Base-by-base conservation (phyloP, 306 rosid genomes). In the Pyrus betulifolia region DNA sequence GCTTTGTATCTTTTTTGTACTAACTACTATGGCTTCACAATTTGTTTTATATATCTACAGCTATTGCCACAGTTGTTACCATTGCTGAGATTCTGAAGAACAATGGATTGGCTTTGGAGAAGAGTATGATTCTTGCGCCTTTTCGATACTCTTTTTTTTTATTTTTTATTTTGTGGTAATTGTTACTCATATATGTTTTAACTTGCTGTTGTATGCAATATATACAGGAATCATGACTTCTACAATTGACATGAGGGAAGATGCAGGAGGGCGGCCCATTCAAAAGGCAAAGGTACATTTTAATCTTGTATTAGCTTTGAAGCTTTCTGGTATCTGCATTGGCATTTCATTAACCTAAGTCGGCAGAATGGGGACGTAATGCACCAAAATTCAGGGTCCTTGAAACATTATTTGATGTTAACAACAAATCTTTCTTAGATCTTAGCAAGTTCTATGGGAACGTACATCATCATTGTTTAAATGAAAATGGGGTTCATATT, bases 71-170 rank as follows among this genome's bases (percentile, higher is more conserved):
- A 0, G 97, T 91, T 59, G 97, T 89, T 18, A 87, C 94, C 15
- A 85, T 89, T 76, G 92, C 97, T 74, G 97, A 91, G 83, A 91
- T 91, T 49, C 77, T 91, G 85, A 91, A 91, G 82, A 89, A 91
- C 80, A 89, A 87, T 25, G 97, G 91, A 30, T 84, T 91, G 72
- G 97, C 97, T 62, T 80, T 89, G 63, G 97, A 91, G 78, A 89
- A 89, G 87, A 91, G 97, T 91, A 54, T 76, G 89, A 71, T 64
- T 54, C 76, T 55, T 45, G 11, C 5, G 28, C 69, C 61, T 25
- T 62, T 13, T 35, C 54, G 13, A 55, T n/a, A 12, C 42, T 55
- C 14, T 2, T 17, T 31, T 22, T 33, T 17, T 35, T 6, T 35
- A 1, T 6, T 33, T 5, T 35, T 35, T 35, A 35, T 35, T 6